A percentile compares a stretch with the other conserved stretches of the same genome.
These are phyloP conservation scores for Teunomyces kruisii DNA, from an alignment of 805 yeast genomes.

Conservation along the genomic window DNA sequence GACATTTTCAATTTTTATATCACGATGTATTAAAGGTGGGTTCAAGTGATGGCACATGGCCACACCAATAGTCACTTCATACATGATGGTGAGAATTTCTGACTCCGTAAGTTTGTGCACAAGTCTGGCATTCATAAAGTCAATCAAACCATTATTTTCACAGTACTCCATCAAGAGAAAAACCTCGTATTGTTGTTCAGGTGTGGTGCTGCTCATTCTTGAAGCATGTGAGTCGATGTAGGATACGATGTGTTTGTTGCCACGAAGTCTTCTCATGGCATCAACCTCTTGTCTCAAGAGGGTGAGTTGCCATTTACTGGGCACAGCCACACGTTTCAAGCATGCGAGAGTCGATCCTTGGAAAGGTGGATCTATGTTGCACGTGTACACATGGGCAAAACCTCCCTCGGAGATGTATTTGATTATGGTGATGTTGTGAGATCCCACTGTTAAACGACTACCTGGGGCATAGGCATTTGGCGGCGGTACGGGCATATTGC, in stretches of 20 bases:
- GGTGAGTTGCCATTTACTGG: slow-evolving; percentile 81
- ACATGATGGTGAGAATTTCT: slow-evolving; percentile 68
- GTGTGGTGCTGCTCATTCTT: slow-evolving; percentile 40
- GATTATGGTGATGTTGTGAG: slow-evolving; percentile 67
- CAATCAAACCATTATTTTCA: slow-evolving; percentile 70
- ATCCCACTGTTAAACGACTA: slow-evolving; percentile 76
- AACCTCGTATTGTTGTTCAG: slow-evolving; percentile 66
- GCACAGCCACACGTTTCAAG: slow-evolving; percentile 92
- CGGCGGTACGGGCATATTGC: slow-evolving; percentile 46
- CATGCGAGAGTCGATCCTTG: slow-evolving; percentile 65
- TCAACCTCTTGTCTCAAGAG: slow-evolving; percentile 92
- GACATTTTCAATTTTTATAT: slow-evolving; percentile 81
- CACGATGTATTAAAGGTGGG: slow-evolving; percentile 76
- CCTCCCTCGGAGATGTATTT: slow-evolving; percentile 88
- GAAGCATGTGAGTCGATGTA: slow-evolving; percentile 96
- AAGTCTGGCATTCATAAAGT: slow-evolving; percentile 73
- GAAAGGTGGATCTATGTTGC: slow-evolving; percentile 62
- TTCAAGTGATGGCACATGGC: slow-evolving; percentile 72
- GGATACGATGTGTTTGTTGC: slow-evolving; percentile 76
- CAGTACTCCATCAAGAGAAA: slow-evolving; percentile 80
- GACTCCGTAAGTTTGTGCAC: slow-evolving; percentile 64
- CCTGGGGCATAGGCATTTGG: slow-evolving; percentile 71
- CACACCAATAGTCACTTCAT: slow-evolving; percentile 69
- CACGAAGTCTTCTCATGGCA: slow-evolving; percentile 87
- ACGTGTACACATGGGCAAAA: slow-evolving; percentile 91